A percentile compares a stretch with the other conserved stretches of the same genome.
These are phyloP conservation scores for Chlorella sp. DNA, from an alignment of 139 green algal species.

Conservation along the genomic window DNA sequence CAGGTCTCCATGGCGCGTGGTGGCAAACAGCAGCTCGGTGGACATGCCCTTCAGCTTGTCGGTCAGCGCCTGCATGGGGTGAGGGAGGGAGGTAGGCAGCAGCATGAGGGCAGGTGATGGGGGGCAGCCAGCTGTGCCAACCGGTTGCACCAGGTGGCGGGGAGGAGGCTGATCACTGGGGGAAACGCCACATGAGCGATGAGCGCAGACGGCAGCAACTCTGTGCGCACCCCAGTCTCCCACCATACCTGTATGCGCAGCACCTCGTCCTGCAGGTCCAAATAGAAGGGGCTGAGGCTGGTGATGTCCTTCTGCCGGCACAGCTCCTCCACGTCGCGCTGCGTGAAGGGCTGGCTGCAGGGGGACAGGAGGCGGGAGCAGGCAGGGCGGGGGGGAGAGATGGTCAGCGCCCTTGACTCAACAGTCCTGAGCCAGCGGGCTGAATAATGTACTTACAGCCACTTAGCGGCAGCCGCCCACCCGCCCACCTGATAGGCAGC, in stretches of 20 bases:
- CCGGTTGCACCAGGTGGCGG: too few relatives aligned
- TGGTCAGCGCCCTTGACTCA: too few relatives aligned
- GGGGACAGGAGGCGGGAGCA: not conserved
- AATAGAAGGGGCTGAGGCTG: conserved; percentile 76
- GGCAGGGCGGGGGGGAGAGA: not conserved
- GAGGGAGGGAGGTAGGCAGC: not conserved
- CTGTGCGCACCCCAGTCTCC: not conserved
- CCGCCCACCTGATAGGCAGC: conserved; percentile 66
- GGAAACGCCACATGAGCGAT: too few relatives aligned
- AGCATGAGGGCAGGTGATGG: too few relatives aligned
- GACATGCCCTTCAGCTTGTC: conserved; percentile 74
- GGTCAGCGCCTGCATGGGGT: conserved; percentile 53
- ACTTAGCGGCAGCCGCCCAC: too few relatives aligned
- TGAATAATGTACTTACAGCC: too few relatives aligned
- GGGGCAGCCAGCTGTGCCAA: too few relatives aligned
- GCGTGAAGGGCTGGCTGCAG: conserved; percentile 25
- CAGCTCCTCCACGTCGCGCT: conserved; percentile 64
- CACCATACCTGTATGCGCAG: conserved; percentile 47
- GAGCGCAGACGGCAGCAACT: too few relatives aligned
- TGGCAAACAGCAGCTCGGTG: conserved; percentile 54
- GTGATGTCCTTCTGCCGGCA: conserved; percentile 51
- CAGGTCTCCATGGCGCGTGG: conserved; percentile 65
- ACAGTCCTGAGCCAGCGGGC: too few relatives aligned
- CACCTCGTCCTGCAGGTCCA: conserved; percentile 73
- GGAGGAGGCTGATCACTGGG: too few relatives aligned